These are phyloP conservation scores for Inga laurina DNA, from an alignment of 306 rosid genomes.

Conservation along the genomic window DNA sequence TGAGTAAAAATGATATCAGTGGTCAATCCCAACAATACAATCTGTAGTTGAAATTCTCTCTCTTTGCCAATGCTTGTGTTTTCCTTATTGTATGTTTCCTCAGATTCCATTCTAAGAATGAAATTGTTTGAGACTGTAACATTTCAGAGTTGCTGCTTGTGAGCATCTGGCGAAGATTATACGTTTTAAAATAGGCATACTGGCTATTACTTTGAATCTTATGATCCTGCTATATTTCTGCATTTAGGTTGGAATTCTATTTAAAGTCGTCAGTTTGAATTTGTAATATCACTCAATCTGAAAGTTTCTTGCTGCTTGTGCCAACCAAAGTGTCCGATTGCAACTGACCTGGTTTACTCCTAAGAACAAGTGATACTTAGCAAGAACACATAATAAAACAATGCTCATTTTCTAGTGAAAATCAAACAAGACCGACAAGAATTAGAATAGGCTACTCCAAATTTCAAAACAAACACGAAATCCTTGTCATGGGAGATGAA, in stretches of 20 bases:
- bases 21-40: constrained; percentile 7
- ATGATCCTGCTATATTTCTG: background rate
- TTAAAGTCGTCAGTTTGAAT: background rate
- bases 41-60: background rate
- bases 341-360: background rate
- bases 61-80: background rate
- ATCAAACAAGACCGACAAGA: background rate
- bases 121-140: background rate
- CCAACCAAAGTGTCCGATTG: constrained; percentile 7
- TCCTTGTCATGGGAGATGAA: constrained; percentile 2
- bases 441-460: background rate
- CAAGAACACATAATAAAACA: background rate
- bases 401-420: background rate
- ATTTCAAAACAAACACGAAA: background rate
- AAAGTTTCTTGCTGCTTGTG: background rate
- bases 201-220: background rate
- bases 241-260: background rate
- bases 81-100: background rate
- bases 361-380: background rate
- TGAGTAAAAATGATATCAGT: background rate
- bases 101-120: background rate
- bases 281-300: background rate
- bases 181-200: background rate
- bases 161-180: background rate
- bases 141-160: background rate